Evolutionary conservation across 768 basidiomycete species (phyloP), one percentile per base, ranked within the genome.

Genomic region (Mycena rosella): DNA sequence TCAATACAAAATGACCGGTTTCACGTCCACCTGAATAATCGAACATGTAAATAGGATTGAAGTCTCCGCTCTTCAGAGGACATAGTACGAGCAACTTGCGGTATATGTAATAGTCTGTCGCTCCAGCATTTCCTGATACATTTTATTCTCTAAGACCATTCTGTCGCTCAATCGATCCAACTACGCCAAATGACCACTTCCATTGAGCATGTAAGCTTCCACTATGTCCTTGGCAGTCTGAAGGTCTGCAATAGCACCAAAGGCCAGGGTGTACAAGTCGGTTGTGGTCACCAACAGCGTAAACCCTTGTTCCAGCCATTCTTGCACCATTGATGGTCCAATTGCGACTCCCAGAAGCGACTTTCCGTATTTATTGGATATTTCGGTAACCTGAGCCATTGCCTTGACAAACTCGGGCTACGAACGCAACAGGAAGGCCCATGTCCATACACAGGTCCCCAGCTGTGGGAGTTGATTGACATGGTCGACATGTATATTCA

Each of bases 401-500:
- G 70, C 70, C 5, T 45, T 45, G 18, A 40, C 63, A 32, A 68
- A 71, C 30, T 60, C 56, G 14, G 70, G 62, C 26, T 71, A 67
- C 56, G 38, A 70, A 67, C 48, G 26, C 65, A 3, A 70, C 22
- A 1, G 69, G 58, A 18, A 70, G 36, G 0, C 70, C 70, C 58
- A 71, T 63, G 15, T 71, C 70, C 13, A 71, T 53, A 22, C 67
- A 58, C 40, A 71, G 54, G 52, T 71, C 70, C 14, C 70, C 67
- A 0, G 67, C 65, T 67, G 53, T 11, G 1, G 7, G 15, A 26
- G 5, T n/a, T n/a, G 14, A 2, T 45, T 45, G 5, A 58, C 56
- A 17, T 52, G 38, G 3, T 9, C 14, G 56, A 30, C 22, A 4
- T 2, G 22, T 17, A 2, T n/a, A 17, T 29, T 30, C n/a, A 7